These are phyloP conservation scores for Colletotrichum zoysiae DNA, from an alignment of 2,329 filamentous ascomycete species.

Conservation along the genomic window DNA sequence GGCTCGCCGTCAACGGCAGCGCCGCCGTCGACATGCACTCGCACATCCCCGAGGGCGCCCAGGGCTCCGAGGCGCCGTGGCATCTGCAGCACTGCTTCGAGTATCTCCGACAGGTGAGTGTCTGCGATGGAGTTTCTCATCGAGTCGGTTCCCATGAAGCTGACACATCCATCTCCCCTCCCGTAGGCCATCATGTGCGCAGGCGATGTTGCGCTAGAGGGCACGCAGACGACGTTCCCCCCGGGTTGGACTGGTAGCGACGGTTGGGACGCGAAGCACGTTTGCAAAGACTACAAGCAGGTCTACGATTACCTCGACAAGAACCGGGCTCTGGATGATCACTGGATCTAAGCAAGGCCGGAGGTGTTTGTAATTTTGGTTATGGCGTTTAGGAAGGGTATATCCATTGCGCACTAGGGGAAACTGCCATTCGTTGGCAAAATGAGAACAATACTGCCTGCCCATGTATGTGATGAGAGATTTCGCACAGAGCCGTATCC, in stretches of 20 bases:
- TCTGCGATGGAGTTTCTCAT: not conserved
- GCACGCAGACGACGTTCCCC: slow-evolving; percentile 56
- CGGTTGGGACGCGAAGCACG: slow-evolving; percentile 59
- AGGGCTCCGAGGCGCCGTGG: slow-evolving; percentile 44
- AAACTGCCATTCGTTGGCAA: not conserved
- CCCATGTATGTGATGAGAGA: not conserved
- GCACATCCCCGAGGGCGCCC: slow-evolving; percentile 45
- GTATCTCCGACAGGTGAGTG: slow-evolving; percentile 46
- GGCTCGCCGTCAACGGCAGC: slow-evolving; percentile 37
- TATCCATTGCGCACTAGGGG: not conserved
- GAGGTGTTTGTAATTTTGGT: slow-evolving; percentile 14
- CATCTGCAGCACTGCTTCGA: slow-evolving; percentile 57
- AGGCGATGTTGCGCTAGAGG: slow-evolving; percentile 51
- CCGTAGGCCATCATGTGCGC: slow-evolving; percentile 51
- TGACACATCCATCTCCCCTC: not conserved
- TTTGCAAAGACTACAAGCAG: slow-evolving; percentile 55
- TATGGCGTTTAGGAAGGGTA: slow-evolving; percentile 1
- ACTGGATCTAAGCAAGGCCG: slow-evolving; percentile 51
- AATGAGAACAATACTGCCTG: not conserved
- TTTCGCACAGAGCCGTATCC: not conserved
- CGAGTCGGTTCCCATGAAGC: not conserved
- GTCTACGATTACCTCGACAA: slow-evolving; percentile 51
- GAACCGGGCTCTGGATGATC: slow-evolving; percentile 50
- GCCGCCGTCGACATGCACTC: slow-evolving; percentile 37
- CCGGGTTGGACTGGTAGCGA: slow-evolving; percentile 54